Base-by-base conservation (phyloP, 495 filamentous ascomycete species). In the Astrothelium macrocarpum region DNA sequence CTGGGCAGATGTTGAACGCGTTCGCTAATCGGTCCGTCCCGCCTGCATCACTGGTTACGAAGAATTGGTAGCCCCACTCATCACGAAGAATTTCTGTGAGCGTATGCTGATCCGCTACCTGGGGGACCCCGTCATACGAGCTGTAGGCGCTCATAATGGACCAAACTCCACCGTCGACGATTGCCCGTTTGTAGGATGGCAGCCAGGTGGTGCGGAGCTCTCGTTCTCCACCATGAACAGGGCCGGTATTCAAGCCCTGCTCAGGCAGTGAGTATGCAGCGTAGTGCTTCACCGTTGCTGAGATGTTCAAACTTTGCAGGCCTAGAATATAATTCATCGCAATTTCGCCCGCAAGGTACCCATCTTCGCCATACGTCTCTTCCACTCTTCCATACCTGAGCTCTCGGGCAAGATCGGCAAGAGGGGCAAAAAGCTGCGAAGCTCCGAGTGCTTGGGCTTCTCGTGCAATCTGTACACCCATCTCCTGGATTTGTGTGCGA, bases 31-130 rank as follows among this genome's bases (percentile, higher is more conserved):
- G 78, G 73, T 89, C 85, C 5, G 84, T 86, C 23, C 78, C 86
- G 53, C 86, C 86, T 2, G 86, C 85, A 32, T 73, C 68, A 3
- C 75, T 76, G 53, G 75, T 79, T 66, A 89, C 77, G 53, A 76
- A 82, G 70, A 86, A 88, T 63, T 88, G 80, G 65, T 84, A 89
- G 34, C 83, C 83, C 87, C 86, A 90, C 73, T 88, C 84, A 2
- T 78, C 77, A 49, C 86, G 77, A 9, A 89, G 78, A 34, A 89
- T 85, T 23, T 87, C 83, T 0, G 85, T 87, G 23, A 88, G 76
- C 3, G 80, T 75, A 61, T 85, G 82, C 63, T 81, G 78, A 64
- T 87, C 79, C 14, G 85, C 77, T 53, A 87, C 79, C 2, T 81
- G 75, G 0, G 87, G 85, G 25, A 88, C 76, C 36, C 86, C 87